Conservation (phyloP, 495 filamentous ascomycete species). For the Hypoxylon trugodes region DNA sequence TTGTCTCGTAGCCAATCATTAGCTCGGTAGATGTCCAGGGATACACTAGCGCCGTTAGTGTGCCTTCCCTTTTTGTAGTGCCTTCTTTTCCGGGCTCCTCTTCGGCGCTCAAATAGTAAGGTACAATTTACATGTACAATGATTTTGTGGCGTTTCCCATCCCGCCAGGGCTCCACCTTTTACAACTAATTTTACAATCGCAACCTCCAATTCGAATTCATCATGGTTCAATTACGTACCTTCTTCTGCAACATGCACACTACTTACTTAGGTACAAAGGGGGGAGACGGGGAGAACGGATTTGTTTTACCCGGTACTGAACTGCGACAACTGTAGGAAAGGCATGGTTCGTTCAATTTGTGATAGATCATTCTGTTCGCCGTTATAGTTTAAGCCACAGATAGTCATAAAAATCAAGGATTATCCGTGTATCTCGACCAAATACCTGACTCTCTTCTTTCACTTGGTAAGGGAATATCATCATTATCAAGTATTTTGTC, state of each 20-base stretch:
- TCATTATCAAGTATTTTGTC: no score
- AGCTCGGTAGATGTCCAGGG: constrained; percentile 14
- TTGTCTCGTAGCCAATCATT: constrained; percentile 20
- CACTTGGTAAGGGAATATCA: no score
- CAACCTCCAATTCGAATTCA: constrained; percentile 21
- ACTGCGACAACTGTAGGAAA: no score
- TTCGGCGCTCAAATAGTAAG: no score
- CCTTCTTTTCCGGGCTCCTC: no score
- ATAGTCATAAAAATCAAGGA: constrained; percentile 8
- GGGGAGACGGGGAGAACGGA: neutral
- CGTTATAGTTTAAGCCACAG: constrained; percentile 8
- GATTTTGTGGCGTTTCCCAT: neutral
- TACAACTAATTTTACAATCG: constrained; percentile 1
- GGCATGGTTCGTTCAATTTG: constrained; percentile 1
- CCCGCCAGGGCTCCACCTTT: constrained; percentile 1
- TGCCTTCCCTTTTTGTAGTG: constrained; percentile 25
- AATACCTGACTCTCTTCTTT: constrained; percentile 7
- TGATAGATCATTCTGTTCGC: neutral
- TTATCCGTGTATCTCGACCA: constrained; percentile 17
- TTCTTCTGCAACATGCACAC: no score
- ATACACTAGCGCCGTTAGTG: no score
- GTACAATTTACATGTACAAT: neutral
- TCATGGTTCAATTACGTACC: constrained; percentile 2
- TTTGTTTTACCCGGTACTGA: constrained; percentile 4
- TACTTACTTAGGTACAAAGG: neutral